Conservation (phyloP, 2,329 filamentous ascomycete genomes). For the Ceratocystis smalleyi region DNA sequence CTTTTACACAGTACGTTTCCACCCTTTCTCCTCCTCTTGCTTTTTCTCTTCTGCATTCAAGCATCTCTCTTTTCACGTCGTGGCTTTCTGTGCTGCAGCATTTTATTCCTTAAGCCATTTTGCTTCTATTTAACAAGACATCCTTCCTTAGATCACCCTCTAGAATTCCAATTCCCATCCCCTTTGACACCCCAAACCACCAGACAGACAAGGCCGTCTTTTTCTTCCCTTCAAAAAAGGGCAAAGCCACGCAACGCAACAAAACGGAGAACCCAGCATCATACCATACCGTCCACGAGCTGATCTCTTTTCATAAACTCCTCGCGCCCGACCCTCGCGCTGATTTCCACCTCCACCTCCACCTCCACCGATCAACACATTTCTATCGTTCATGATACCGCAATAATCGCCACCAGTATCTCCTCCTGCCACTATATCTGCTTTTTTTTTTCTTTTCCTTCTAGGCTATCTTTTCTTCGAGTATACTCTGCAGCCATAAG, state of each 20-base stretch:
- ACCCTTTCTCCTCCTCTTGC: not conserved
- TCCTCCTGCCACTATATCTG: no score
- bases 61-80: not conserved
- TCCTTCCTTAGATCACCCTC: not conserved
- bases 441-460: not conserved
- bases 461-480: not conserved
- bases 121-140: not conserved
- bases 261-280: not conserved
- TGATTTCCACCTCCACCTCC: not conserved
- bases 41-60: not conserved
- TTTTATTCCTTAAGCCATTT: not conserved
- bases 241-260: not conserved
- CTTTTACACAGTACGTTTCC: not conserved
- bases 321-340: not conserved
- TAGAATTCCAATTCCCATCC: not conserved
- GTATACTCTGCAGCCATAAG: not conserved
- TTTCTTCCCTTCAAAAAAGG: not conserved
- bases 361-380: not conserved
- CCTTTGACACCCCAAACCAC: not conserved
- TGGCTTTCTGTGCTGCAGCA: not conserved
- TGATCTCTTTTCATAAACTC: not conserved
- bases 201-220: not conserved
- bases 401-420: no score
- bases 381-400: not conserved
- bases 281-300: not conserved